These are phyloP conservation scores for Exophiala sp. DNA, from an alignment of 2,329 filamentous ascomycete genomes.

Conservation along the genomic window DNA sequence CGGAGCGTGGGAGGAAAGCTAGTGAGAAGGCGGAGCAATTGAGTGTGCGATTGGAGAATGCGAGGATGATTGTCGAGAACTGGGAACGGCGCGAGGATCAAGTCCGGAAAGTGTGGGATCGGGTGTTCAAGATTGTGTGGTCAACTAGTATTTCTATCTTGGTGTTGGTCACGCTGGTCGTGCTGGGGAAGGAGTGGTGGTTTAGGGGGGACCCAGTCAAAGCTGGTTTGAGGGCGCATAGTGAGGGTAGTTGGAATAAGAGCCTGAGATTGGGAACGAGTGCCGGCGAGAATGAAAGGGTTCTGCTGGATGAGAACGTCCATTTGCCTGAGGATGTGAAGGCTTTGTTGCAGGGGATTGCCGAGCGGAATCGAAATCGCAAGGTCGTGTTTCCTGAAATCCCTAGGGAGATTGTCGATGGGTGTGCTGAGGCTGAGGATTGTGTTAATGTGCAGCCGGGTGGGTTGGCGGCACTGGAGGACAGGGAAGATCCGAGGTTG, in stretches of 20 bases:
- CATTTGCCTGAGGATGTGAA: slow-evolving; percentile 18
- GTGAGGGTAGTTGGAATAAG: slow-evolving; percentile 15
- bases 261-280: slow-evolving; percentile 10
- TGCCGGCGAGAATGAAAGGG: background rate
- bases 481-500: slow-evolving; percentile 14
- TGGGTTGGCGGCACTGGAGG: background rate
- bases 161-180: slow-evolving; percentile 11
- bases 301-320: background rate
- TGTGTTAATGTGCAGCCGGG: background rate
- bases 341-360: slow-evolving; percentile 13
- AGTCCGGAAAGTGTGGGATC: slow-evolving; percentile 16
- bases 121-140: slow-evolving; percentile 14
- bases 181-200: slow-evolving; percentile 20
- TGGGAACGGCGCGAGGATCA: slow-evolving; percentile 44
- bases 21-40: slow-evolving; percentile 36
- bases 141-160: slow-evolving; percentile 8
- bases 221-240: slow-evolving; percentile 8
- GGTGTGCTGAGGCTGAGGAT: slow-evolving; percentile 3
- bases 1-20: slow-evolving; percentile 39
- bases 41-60: slow-evolving; percentile 38
- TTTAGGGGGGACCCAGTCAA: slow-evolving; percentile 16
- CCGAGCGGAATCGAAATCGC: slow-evolving; percentile 11
- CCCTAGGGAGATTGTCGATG: slow-evolving; percentile 1
- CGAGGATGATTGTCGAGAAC: slow-evolving; percentile 38
- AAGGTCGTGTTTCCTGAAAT: slow-evolving; percentile 12